Base-by-base conservation (phyloP, 2,329 filamentous ascomycete species). In the Torrubiella hemipterigena region DNA sequence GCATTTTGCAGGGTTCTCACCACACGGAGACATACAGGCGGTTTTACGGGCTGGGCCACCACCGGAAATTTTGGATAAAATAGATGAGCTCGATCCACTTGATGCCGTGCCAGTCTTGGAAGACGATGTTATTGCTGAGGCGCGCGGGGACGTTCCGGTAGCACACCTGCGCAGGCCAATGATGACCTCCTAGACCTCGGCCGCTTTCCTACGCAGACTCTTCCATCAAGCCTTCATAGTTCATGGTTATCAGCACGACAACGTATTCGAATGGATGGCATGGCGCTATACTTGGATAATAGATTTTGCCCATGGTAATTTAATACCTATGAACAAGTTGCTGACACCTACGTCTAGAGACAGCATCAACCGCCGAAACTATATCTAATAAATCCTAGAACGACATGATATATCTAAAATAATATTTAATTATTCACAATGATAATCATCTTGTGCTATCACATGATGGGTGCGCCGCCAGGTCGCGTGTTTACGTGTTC, bases 241-340 rank as follows among this genome's bases (percentile, higher is more conserved):
- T 35, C 70, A 79, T 50, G 77, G 77, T 30, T 82, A 81, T 67
- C 73, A 80, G 56, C 80, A 82, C 54, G 78, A 84, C 58, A 81
- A 83, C 46, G 75, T 83, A 39, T 83, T 81, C 49, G 78, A 84
- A 60, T 83, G 78, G 79, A 83, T 79, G 5, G 42, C 45, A 37
- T 49, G 43, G 31, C 27, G 23, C 14, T 44, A n/a, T n/a, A n/a
- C n/a, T n/a, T n/a, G n/a, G n/a, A n/a, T n/a, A n/a, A n/a, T n/a
- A n/a, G n/a, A n/a, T n/a, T n/a, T n/a, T n/a, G n/a, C n/a, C n/a
- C n/a, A n/a, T n/a, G n/a, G n/a, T n/a, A n/a, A n/a, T n/a, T n/a
- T n/a, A n/a, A n/a, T n/a, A n/a, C n/a, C n/a, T n/a, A n/a, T n/a
- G n/a, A n/a, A n/a, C n/a, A n/a, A n/a, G n/a, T n/a, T n/a, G n/a